Percentiles rank a stretch among this genome's conserved stretches.
Conservation (phyloP, 768 basidiomycete species). For the Dentipellis fragilis region DNA sequence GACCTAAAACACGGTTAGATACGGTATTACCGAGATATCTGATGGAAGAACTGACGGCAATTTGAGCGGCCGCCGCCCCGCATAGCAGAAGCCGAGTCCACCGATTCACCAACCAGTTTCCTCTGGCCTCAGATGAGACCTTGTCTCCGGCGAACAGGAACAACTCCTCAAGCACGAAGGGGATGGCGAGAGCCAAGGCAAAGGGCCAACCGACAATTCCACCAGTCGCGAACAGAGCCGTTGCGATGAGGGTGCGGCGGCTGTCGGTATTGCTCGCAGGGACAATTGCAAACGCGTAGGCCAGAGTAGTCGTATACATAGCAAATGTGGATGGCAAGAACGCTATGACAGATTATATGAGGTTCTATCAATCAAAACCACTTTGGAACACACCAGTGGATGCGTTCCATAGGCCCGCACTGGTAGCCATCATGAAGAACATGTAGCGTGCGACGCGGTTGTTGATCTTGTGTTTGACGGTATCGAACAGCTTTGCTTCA, state of each 20-base stretch:
- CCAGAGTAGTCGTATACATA: conserved; percentile 81
- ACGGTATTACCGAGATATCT: no score
- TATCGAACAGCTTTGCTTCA: conserved; percentile 77
- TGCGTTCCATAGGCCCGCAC: conserved; percentile 93
- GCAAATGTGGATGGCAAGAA: conserved; percentile 94
- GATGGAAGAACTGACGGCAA: conserved; percentile 42
- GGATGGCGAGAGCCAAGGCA: conserved; percentile 74
- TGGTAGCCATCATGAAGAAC: conserved; percentile 76
- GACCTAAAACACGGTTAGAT: conserved; percentile 36
- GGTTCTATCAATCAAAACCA: background rate
- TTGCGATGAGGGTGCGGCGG: conserved; percentile 53
- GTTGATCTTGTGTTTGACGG: conserved; percentile 74
- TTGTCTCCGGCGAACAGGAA: conserved; percentile 66
- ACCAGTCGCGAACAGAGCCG: conserved; percentile 65
- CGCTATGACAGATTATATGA: conserved; percentile 34
- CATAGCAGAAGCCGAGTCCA: conserved; percentile 47
- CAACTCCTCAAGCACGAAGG: conserved; percentile 86
- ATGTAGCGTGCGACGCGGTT: conserved; percentile 89
- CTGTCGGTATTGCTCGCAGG: conserved; percentile 44
- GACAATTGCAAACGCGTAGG: conserved; percentile 57
- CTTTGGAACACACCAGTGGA: conserved; percentile 49
- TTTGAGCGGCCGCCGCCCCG: conserved; percentile 43
- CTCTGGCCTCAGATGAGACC: conserved; percentile 34
- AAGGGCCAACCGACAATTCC: conserved; percentile 97
- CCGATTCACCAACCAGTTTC: conserved; percentile 51